Evolutionary conservation across 768 basidiomycete species (phyloP), one percentile per base, ranked within the genome.

Genomic region (Suillus subalutaceus): DNA sequence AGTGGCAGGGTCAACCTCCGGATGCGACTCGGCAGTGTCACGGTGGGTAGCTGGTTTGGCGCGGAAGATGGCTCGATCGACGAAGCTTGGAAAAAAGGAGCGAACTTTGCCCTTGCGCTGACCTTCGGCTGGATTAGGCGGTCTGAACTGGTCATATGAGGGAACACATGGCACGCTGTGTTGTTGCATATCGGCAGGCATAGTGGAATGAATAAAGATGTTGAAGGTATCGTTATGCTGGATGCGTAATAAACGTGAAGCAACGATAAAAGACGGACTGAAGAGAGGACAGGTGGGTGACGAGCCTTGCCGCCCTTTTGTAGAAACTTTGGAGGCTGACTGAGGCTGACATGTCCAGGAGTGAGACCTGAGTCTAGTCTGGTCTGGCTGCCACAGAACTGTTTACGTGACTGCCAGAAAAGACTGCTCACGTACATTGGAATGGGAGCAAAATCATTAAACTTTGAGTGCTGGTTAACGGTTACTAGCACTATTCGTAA

Each of bases 1-100:
- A 20, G 20, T 35, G 32, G 55, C 30, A 2, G 10, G 32, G 10
- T 32, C 12, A 13, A 37, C 55, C 55, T 56, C 32, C 12, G 6
- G 55, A n/a, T 12, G 32, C n/a, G 20, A 37, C 20, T 35, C 32
- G 18, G 55, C 10, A n/a, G 55, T n/a, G 35, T 56, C 35, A 13
- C 20, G 32, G n/a, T 37, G 10, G 5, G 35, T 6, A 20, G 6
- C 35, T 13, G 35, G 20, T 10, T 37, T 37, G 6, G 20, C 6
- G 6, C 32, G 55, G 32, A 56, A 56, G 32, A 56, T 56, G 10
- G 20, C 35, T 13, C 55, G 55, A 56, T 56, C 55, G 55, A 56
- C 55, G 35, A 56, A 56, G 55, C 55, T 35, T n/a, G 55, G 55
- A 37, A 56, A 35, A 37, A 56, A 56, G 20, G 35, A 56, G 37